These are phyloP conservation scores for Apiotrichum akiyoshidainum DNA, from an alignment of 1,284 basidiomycete genomes.

Conservation along the genomic window DNA sequence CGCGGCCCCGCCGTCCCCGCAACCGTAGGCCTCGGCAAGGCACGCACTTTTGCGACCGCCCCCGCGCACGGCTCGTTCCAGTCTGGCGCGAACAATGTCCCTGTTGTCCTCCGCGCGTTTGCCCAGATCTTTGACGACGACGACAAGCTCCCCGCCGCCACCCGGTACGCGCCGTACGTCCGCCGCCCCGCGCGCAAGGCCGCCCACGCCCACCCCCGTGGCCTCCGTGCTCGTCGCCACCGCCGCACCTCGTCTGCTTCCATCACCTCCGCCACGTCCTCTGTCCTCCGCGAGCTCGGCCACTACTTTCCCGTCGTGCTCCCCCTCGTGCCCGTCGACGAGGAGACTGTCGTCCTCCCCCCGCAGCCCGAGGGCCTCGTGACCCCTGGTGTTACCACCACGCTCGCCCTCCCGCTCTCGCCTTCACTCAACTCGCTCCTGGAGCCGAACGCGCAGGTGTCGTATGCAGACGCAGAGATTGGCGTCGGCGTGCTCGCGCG, in stretches of 20 bases:
- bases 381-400: conserved; percentile 32
- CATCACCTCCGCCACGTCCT: conserved; percentile 10
- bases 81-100: conserved; percentile 26
- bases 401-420: conserved; percentile 38
- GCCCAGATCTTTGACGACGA: conserved; percentile 33
- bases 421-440: conserved; percentile 35
- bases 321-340: conserved; percentile 1
- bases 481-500: conserved; percentile 36
- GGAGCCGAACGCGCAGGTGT: conserved; percentile 25
- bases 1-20: conserved; percentile 27
- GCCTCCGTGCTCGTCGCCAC: not conserved
- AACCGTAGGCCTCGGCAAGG: conserved; percentile 33
- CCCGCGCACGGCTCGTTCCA: conserved; percentile 16
- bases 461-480: conserved; percentile 36
- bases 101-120: conserved; percentile 39
- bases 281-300: conserved; percentile 29
- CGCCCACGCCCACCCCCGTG: not conserved
- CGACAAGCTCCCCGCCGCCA: conserved; percentile 28
- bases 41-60: conserved; percentile 33
- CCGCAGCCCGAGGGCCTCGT: conserved; percentile 34
- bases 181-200: conserved; percentile 4
- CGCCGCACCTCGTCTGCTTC: not conserved
- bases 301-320: conserved; percentile 36
- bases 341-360: conserved; percentile 21
- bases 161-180: conserved; percentile 33